A percentile compares a stretch with the other conserved stretches of the same genome.
Conservation (phyloP, 78 protist genomes). For the Pirum gemmata region DNA sequence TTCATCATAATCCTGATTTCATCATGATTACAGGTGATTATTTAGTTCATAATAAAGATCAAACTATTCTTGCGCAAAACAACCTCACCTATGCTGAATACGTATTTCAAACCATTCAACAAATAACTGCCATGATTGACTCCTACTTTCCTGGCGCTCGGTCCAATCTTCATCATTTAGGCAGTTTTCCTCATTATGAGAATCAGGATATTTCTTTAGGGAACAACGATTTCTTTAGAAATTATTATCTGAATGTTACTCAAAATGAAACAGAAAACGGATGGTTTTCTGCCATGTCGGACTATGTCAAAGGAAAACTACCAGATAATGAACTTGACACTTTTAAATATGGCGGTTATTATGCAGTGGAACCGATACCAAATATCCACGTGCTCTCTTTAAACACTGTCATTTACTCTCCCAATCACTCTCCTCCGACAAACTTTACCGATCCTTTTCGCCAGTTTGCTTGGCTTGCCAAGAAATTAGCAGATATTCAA, state of each 20-base stretch:
- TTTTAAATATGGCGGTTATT: conserved; percentile 12
- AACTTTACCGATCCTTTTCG: conserved; percentile 7
- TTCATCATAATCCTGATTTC: neutral
- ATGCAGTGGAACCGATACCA: neutral
- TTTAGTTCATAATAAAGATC: neutral
- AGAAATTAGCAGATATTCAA: neutral
- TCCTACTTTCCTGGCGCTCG: neutral
- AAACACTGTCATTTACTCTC: conserved; percentile 41
- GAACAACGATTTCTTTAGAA: conserved; percentile 19
- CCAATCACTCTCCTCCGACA: neutral
- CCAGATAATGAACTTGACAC: neutral
- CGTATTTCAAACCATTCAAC: neutral
- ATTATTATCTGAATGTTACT: conserved; percentile 14
- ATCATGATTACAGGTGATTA: neutral
- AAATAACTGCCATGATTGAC: conserved; percentile 23
- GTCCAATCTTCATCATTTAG: neutral
- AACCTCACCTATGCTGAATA: neutral
- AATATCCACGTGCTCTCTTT: conserved; percentile 14
- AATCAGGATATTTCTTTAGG: neutral
- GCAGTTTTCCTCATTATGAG: neutral
- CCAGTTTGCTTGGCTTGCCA: conserved; percentile 31
- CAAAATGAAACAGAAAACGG: neutral
- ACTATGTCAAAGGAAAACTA: neutral
- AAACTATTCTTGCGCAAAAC: neutral
- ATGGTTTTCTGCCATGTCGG: neutral